Base-by-base conservation (phyloP, 2,329 filamentous ascomycete species). In the Colletotrichum shisoi region DNA sequence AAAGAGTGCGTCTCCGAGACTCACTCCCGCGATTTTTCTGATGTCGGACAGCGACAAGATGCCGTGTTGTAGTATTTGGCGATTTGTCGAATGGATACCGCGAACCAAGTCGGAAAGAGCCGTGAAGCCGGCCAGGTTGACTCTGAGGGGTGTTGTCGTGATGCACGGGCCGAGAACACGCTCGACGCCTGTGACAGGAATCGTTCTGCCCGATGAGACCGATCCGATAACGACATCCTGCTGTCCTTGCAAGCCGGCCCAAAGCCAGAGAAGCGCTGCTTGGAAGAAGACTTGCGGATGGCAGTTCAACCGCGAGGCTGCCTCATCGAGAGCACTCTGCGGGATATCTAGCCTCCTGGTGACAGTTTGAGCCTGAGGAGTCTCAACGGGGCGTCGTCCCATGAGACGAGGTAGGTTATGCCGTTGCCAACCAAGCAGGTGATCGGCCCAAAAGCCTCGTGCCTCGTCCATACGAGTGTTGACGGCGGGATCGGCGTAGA, bases 141-240 rank as follows among this genome's bases (percentile, higher is more conserved):
- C 77, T n/a, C 92, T 84, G 1, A 93, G 79, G 1, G 94, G 94
- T 7, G 95, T 77, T 0, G 91, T 90, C 1, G 89, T 82, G 57
- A 97, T 88, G 72, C 91, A 95, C 11, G 94, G 94, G 0, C 94
- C 94, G 63, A 94, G 81, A 3, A 94, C 85, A 1, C 85, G 80
- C 69, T 96, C 92, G 40, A 96, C 87, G 0, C 84, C 86, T 4
- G 82, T 74, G 2, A 97, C 75, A 0, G 91, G 86, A n/a, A 93
- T 76, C 1, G 90, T 92, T 62, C 94, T 85, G 1, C 93, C 93
- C 11, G 93, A 96, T 13, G 91, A 91, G 4, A 97, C 91, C 1
- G 88, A 90, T 0, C 94, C 94, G 45, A 96, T 85, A 0, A 89
- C 81, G 1, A 94, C 80, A 74, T 97, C 92, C 0, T 82, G 75